A percentile compares a stretch with the other conserved stretches of the same genome.
Evolutionary conservation across 2,329 filamentous ascomycete genomes (phyloP).

Genomic region (Phyllosticta capitalensis): DNA sequence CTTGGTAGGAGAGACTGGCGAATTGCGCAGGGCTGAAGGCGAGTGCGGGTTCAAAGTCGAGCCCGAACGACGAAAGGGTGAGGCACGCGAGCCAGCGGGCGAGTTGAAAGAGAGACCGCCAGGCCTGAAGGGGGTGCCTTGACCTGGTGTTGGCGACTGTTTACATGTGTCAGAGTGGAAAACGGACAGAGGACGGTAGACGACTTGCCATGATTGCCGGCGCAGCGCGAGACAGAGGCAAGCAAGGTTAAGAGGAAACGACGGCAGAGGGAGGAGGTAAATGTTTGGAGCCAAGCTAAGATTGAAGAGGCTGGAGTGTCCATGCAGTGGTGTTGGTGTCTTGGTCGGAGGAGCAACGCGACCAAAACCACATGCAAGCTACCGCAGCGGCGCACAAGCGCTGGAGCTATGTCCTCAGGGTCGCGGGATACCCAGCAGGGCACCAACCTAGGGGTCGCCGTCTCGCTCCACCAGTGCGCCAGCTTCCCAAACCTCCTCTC

Average conservation of each 20-base stretch:
- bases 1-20: conserved; percentile 11
- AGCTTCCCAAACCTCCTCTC: neutral
- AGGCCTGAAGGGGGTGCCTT: conserved; percentile 28
- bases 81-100: conserved; percentile 25
- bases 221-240: neutral
- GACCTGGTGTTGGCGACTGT: conserved; percentile 5
- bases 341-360: neutral
- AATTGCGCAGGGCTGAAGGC: conserved; percentile 27
- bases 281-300: neutral
- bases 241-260: neutral
- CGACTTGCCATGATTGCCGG: conserved; percentile 6
- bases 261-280: neutral
- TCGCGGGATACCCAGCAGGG: no score
- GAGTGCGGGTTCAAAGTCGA: conserved; percentile 28
- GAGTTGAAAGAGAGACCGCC: conserved; percentile 36
- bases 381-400: neutral
- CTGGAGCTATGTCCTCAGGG: neutral
- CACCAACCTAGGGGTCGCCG: no score
- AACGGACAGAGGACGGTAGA: neutral
- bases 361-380: neutral
- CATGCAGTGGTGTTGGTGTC: neutral
- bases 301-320: neutral
- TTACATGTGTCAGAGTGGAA: neutral
- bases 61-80: conserved; percentile 35
- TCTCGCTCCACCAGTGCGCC: neutral